A percentile compares a stretch with the other conserved stretches of the same genome.
phyloP scores from a whole-genome alignment of 2,329 filamentous ascomycete genomes.

The Alternaria alternata region DNA sequence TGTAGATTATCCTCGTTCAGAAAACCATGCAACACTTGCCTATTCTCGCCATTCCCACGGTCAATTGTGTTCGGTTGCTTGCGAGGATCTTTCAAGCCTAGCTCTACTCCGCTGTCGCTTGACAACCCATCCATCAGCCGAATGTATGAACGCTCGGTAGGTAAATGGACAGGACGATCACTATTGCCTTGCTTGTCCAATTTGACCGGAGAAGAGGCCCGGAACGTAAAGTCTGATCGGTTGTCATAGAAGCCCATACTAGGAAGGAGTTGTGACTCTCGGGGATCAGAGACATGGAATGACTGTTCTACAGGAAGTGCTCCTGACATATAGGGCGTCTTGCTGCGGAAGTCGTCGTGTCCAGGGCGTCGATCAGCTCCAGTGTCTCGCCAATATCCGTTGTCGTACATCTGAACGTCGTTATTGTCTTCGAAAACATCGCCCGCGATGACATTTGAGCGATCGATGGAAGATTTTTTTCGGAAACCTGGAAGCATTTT shows the following conservation, averaged over 20 bases:
- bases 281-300: slow-evolving; percentile 1
- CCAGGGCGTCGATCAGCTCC: neutral
- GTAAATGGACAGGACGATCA: slow-evolving; percentile 18
- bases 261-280: slow-evolving; percentile 6
- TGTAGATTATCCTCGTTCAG: neutral
- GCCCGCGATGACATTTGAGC: slow-evolving; percentile 8
- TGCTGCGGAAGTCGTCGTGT: slow-evolving; percentile 8
- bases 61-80: neutral
- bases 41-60: neutral
- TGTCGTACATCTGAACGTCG: slow-evolving; percentile 25
- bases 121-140: slow-evolving; percentile 42
- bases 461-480: slow-evolving; percentile 30
- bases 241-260: slow-evolving; percentile 12
- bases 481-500: slow-evolving; percentile 34
- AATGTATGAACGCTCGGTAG: slow-evolving; percentile 40
- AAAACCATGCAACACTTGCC: slow-evolving; percentile 9
- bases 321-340: slow-evolving; percentile 35
- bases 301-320: slow-evolving; percentile 28
- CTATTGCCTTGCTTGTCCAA: neutral
- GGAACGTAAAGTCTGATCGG: slow-evolving; percentile 28
- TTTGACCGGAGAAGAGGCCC: slow-evolving; percentile 28
- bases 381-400: slow-evolving; percentile 17
- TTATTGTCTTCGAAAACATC: neutral
- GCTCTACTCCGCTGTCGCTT: slow-evolving; percentile 29
- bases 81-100: slow-evolving; percentile 42